phyloP scores from a whole-genome alignment of 768 basidiomycete species.

The Mrakia frigida region DNA sequence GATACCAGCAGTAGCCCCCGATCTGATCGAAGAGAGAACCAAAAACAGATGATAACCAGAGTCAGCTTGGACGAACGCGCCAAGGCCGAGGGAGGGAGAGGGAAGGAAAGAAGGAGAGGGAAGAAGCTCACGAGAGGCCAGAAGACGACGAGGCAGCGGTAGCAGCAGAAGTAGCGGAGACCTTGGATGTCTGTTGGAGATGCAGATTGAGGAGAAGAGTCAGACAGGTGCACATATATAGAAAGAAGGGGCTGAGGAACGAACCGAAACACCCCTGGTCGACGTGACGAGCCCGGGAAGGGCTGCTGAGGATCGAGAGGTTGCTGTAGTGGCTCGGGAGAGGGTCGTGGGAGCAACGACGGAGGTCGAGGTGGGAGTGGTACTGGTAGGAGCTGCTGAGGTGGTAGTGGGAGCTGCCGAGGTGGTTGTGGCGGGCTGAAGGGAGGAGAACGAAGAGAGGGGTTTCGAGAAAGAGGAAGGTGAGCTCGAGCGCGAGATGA shows the following conservation, averaged over 20 bases:
- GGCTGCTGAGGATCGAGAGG: neutral
- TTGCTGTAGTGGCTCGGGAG: neutral
- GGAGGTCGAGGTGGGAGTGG: neutral
- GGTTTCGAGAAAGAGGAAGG: neutral
- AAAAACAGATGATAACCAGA: too few species aligned
- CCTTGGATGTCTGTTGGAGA: neutral
- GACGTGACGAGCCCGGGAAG: slow-evolving; percentile 1
- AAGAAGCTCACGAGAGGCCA: neutral
- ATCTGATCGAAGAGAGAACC: neutral
- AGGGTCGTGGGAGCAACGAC: neutral
- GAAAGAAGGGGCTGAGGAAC: neutral
- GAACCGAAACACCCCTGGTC: neutral
- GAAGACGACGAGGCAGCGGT: neutral
- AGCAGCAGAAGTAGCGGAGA: neutral
- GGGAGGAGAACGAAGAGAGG: neutral
- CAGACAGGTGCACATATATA: neutral
- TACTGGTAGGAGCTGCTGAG: neutral
- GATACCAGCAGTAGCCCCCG: slow-evolving; percentile 6
- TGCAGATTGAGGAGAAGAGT: neutral
- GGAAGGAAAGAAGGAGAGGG: neutral
- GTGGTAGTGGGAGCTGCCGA: slow-evolving; percentile 2
- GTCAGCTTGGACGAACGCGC: neutral
- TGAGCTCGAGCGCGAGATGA: slow-evolving; percentile 4
- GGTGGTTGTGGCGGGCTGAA: neutral
- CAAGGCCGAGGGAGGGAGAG: too few species aligned